Conservation (phyloP, 2,329 filamentous ascomycete genomes). For the Apiospora aurea region DNA sequence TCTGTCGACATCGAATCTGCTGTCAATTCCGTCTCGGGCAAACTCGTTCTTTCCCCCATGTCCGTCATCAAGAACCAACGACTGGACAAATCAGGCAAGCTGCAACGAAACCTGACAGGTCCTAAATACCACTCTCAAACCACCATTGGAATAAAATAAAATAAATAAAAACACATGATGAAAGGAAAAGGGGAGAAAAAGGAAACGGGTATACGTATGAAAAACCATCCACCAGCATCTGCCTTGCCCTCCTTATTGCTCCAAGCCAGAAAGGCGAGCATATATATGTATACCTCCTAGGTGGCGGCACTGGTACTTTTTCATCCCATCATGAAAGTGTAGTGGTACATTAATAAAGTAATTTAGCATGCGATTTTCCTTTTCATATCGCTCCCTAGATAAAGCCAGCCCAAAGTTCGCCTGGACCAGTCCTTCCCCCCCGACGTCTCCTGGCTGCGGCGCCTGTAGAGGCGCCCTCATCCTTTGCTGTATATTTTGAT, state of each 20-base stretch:
- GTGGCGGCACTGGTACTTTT: neutral
- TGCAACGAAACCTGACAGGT: neutral
- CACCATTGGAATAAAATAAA: neutral
- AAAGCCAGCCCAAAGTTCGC: neutral
- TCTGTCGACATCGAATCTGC: neutral
- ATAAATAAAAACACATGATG: neutral
- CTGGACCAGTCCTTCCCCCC: neutral
- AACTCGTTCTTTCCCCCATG: neutral
- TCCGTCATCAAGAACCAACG: neutral
- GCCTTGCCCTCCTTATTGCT: neutral
- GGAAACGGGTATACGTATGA: constrained; percentile 14
- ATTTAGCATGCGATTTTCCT: neutral
- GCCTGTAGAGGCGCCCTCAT: neutral
- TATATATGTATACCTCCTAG: neutral
- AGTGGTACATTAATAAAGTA: neutral
- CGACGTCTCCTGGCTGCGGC: neutral
- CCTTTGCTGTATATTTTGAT: neutral
- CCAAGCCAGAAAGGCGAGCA: neutral
- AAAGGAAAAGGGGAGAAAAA: neutral
- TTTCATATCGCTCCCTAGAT: constrained; percentile 2
- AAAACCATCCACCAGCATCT: constrained; percentile 6
- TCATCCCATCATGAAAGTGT: constrained; percentile 11
- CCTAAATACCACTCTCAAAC: neutral
- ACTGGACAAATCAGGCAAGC: neutral
- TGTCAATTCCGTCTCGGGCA: neutral